These are phyloP conservation scores for Fulvia fulva DNA, from an alignment of 2,329 filamentous ascomycete species.

Conservation along the genomic window DNA sequence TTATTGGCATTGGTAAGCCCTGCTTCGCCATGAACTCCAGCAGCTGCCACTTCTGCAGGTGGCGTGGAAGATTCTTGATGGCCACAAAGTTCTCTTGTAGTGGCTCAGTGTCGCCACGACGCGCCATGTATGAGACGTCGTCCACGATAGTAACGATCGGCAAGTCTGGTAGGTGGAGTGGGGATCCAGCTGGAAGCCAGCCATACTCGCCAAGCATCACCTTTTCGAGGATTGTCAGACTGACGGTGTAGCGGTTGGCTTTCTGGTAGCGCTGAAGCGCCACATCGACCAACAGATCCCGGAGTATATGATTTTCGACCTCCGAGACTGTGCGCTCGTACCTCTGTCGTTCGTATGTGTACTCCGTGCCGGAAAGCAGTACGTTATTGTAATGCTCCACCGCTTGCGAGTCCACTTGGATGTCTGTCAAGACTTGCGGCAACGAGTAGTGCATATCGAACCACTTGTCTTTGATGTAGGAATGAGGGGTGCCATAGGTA, in stretches of 20 bases:
- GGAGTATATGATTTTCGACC: neutral
- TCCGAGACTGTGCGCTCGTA: neutral
- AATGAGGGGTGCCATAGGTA: neutral
- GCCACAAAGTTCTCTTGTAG: neutral
- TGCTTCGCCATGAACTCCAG: neutral
- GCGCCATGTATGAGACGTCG: neutral
- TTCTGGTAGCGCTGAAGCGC: neutral
- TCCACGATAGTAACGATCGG: neutral
- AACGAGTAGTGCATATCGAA: neutral
- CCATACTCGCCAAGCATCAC: neutral
- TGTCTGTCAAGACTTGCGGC: neutral
- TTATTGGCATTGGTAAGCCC: neutral
- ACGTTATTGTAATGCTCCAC: neutral
- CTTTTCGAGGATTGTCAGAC: neutral
- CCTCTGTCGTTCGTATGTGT: neutral
- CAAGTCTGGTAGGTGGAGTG: neutral
- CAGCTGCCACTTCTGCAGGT: neutral
- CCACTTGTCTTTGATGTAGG: neutral
- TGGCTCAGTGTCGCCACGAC: neutral
- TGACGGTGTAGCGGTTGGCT: neutral
- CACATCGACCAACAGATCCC: neutral
- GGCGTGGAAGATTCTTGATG: neutral
- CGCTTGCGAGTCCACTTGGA: neutral
- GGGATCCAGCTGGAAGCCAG: neutral
- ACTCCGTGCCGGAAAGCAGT: neutral